phyloP scores from a whole-genome alignment of 352 stramenopile genomes.

The Pythium sukuiense region DNA sequence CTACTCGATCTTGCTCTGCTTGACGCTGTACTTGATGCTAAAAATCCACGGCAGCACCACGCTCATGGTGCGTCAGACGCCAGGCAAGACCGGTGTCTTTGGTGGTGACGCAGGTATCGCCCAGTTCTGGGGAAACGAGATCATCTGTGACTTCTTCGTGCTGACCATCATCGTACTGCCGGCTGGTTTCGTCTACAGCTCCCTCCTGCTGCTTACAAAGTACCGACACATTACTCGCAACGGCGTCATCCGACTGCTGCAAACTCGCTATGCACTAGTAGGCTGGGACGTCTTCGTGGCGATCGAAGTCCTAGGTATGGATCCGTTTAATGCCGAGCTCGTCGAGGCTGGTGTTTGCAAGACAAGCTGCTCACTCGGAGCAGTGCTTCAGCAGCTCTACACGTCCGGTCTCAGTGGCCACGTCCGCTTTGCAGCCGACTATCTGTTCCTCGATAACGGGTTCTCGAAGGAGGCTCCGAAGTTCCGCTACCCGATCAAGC shows the following conservation, averaged over 20 bases:
- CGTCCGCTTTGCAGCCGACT: conserved; percentile 36
- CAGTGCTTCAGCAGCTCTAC: conserved; percentile 41
- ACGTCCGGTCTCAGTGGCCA: conserved; percentile 37
- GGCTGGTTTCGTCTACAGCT: conserved; percentile 16
- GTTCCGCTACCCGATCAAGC: conserved; percentile 1
- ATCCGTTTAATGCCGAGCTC: conserved; percentile 30
- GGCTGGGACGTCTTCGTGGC: conserved; percentile 45
- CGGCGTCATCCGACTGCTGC: conserved; percentile 31
- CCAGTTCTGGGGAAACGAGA: conserved; percentile 44
- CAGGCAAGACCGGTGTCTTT: conserved; percentile 30
- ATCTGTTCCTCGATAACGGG: conserved; percentile 33
- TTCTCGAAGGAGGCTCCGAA: conserved; percentile 14
- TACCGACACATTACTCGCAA: conserved; percentile 36
- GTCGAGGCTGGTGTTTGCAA: conserved; percentile 28
- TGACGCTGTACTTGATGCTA: conserved; percentile 32
- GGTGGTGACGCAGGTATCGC: conserved; percentile 35
- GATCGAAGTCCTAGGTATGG: conserved; percentile 38
- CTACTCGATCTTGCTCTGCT: conserved; percentile 39
- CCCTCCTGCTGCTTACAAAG: conserved; percentile 28
- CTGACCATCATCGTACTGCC: conserved; percentile 26
- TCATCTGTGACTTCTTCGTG: conserved; percentile 48
- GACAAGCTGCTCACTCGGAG: conserved; percentile 37
- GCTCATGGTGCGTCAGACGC: conserved; percentile 30
- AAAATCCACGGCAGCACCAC: conserved; percentile 29
- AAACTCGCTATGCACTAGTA: conserved; percentile 40